Conservation (phyloP, 129 eudicot genomes). For the Tanacetum coccineum region DNA sequence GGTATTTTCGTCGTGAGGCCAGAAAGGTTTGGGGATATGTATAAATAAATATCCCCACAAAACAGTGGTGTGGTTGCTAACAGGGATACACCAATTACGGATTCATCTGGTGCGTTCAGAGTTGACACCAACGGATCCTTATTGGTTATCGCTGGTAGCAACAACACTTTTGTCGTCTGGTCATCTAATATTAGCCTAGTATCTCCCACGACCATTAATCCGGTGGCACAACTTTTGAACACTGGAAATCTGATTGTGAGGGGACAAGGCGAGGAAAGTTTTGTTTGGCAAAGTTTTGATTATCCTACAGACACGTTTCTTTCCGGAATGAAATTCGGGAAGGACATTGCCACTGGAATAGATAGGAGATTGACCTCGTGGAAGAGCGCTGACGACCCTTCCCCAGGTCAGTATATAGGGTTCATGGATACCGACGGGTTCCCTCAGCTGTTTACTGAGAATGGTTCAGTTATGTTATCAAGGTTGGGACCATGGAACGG, state of each 20-base stretch:
- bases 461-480: neutral
- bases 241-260: conserved; percentile 23
- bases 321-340: conserved; percentile 32
- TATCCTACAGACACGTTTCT: conserved; percentile 25
- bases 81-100: conserved; percentile 11
- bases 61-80: conserved; percentile 28
- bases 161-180: neutral
- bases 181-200: no score
- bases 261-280: neutral
- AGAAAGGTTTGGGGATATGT: conserved; percentile 25
- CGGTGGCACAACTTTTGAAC: conserved; percentile 16
- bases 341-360: conserved; percentile 10
- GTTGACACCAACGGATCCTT: conserved; percentile 16
- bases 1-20: neutral
- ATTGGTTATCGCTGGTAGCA: no score
- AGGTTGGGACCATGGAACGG: conserved; percentile 46
- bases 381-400: conserved; percentile 27
- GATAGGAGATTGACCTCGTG: conserved; percentile 22
- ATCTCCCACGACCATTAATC: neutral
- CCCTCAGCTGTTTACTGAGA: conserved; percentile 15
- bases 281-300: conserved; percentile 40
- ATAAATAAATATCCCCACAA: conserved; percentile 13
- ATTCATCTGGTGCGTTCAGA: conserved; percentile 13
- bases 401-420: conserved; percentile 13
- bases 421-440: conserved; percentile 21